phyloP scores from a whole-genome alignment of 2,329 filamentous ascomycete genomes.

The Apiospora arundinis region DNA sequence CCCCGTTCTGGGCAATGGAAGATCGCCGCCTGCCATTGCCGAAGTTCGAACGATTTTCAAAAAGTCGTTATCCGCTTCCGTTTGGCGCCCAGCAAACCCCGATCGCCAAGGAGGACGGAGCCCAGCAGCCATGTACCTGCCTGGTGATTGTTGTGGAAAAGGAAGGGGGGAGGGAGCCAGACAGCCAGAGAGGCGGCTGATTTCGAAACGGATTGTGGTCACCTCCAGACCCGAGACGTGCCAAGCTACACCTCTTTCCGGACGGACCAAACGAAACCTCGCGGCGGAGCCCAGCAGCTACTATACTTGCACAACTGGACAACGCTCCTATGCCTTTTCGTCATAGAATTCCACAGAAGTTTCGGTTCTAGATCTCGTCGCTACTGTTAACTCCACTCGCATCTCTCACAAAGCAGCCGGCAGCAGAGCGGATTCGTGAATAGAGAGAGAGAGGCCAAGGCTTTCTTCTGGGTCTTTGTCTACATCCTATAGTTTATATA shows the following conservation, averaged over 20 bases:
- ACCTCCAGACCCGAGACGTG: conserved; percentile 4
- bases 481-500: not conserved
- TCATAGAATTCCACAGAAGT: not conserved
- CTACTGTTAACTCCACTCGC: not conserved
- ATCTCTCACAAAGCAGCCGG: not conserved
- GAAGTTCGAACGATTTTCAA: not conserved
- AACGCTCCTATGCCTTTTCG: too few relatives aligned
- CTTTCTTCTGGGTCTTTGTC: not conserved
- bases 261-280: not conserved
- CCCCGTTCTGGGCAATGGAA: not conserved
- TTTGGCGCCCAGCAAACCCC: not conserved
- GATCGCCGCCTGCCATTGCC: not conserved
- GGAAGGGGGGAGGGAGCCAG: too few relatives aligned
- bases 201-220: conserved; percentile 10
- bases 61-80: not conserved
- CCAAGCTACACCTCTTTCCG: not conserved
- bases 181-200: not conserved
- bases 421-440: too few relatives aligned
- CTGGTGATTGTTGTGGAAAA: too few relatives aligned
- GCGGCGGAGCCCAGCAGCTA: not conserved
- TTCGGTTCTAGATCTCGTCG: not conserved
- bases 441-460: too few relatives aligned
- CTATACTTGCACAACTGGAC: not conserved
- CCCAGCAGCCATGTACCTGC: too few relatives aligned
- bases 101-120: not conserved